Evolutionary conservation across 2,329 filamentous ascomycete genomes (phyloP), one percentile per base, ranked within the genome.

Genomic region (Epichloe uncinata): DNA sequence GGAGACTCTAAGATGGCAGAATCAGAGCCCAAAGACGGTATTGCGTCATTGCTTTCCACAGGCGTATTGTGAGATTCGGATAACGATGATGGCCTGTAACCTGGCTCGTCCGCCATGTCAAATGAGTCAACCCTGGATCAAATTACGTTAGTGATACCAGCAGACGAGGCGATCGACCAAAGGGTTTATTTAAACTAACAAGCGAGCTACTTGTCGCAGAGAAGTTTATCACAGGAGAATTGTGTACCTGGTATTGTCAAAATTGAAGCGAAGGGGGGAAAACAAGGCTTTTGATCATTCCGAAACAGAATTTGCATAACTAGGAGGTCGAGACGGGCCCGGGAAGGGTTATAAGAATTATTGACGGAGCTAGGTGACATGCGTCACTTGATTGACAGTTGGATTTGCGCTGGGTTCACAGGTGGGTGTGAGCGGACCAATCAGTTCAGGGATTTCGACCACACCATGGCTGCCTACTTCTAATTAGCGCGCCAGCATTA

Each of bases 1-100:
- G 73, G 74, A 7, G 78, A 75, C 52, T 77, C 75, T 42, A 64
- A 63, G 34, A 70, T 59, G 50, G 65, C 65, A 48, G 69, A 63
- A 37, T 76, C 70, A 45, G 68, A 68, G 54, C 63, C 61, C 20
- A 69, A 62, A 42, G 71, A 72, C 20, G 70, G 65, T 12, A 65
- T 51, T 34, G 52, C 64, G 49, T 66, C 69, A 34, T 66, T 60
- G n/a, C 73, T 62, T n/a, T 73, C 69, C 20, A 69, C 69, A 1
- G 69, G 72, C 69, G 58, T 36, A 66, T 58, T 15, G 59, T 56
- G 44, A 75, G 73, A 41, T 33, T 50, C 42, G 18, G 43, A 45
- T 26, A 35, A 45, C 15, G 42, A 44, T 38, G 42, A 20, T 33
- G 37, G 30, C 35, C 18, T 33, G 8, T 36, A 30, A 8, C 36